Evolutionary conservation across 2,329 filamentous ascomycete species (phyloP).

Genomic region (Penicillium thymicola): DNA sequence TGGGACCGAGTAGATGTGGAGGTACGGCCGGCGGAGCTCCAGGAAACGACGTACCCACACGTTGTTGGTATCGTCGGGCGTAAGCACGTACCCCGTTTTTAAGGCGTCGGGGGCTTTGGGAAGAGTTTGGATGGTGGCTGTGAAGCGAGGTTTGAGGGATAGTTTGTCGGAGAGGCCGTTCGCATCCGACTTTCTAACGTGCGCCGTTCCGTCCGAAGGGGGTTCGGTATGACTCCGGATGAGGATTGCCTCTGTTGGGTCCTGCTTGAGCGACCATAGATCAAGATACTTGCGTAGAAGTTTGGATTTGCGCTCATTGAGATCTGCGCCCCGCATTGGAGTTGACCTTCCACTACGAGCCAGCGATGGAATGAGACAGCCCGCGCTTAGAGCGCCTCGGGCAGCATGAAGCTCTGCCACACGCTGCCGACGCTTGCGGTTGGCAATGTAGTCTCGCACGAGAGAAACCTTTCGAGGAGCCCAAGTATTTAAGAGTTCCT

Average conservation of each 20-base stretch:
- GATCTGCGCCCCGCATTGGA: slow-evolving; percentile 34
- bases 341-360: slow-evolving; percentile 36
- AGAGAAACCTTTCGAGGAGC: slow-evolving; percentile 84
- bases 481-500: slow-evolving; percentile 83
- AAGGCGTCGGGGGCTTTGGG: slow-evolving; percentile 77
- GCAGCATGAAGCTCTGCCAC: slow-evolving; percentile 74
- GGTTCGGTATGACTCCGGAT: slow-evolving; percentile 46
- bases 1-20: slow-evolving; percentile 80
- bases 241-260: slow-evolving; percentile 43
- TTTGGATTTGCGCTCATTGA: slow-evolving; percentile 37
- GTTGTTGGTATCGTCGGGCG: slow-evolving; percentile 71
- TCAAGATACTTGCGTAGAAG: slow-evolving; percentile 43
- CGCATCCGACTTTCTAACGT: slow-evolving; percentile 24
- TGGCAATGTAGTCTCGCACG: slow-evolving; percentile 78
- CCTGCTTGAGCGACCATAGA: slow-evolving; percentile 43
- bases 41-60: slow-evolving; percentile 92
- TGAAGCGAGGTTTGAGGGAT: slow-evolving; percentile 59
- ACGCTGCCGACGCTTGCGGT: slow-evolving; percentile 69
- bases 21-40: slow-evolving; percentile 83
- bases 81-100: slow-evolving; percentile 84
- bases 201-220: slow-evolving; percentile 36
- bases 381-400: slow-evolving; percentile 43
- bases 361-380: slow-evolving; percentile 37
- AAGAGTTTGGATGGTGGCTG: slow-evolving; percentile 72
- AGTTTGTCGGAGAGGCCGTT: slow-evolving; percentile 28